Percentiles rank a stretch among this genome's conserved stretches.
phyloP scores from a whole-genome alignment of 1,284 basidiomycete genomes.

The Sporisorium scitamineum region DNA sequence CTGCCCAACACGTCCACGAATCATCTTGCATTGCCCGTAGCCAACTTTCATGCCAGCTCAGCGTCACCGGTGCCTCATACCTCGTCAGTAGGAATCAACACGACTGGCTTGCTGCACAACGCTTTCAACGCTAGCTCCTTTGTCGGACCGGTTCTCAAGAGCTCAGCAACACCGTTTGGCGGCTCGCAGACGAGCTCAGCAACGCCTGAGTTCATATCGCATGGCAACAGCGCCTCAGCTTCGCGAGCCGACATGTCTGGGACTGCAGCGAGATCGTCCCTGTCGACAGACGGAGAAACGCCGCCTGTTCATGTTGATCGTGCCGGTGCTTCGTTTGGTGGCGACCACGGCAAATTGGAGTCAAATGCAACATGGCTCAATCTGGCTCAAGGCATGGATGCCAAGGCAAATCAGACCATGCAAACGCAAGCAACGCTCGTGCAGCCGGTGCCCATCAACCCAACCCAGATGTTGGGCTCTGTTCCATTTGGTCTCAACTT shows the following conservation, averaged over 20 bases:
- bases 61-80: conserved; percentile 17
- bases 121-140: conserved; percentile 4
- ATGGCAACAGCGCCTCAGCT: conserved; percentile 4
- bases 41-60: conserved; percentile 22
- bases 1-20: neutral
- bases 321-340: neutral
- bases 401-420: neutral
- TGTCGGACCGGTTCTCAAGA: conserved; percentile 9
- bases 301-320: conserved; percentile 5
- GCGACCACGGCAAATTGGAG: neutral
- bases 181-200: conserved; percentile 29
- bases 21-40: conserved; percentile 19
- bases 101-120: neutral
- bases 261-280: conserved; percentile 22
- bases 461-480: conserved; percentile 18
- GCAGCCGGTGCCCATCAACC: conserved; percentile 29
- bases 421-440: conserved; percentile 9
- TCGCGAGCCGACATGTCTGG: neutral
- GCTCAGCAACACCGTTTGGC: conserved; percentile 14
- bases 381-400: neutral
- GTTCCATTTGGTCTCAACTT: conserved; percentile 27
- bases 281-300: conserved; percentile 43
- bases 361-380: conserved; percentile 11
- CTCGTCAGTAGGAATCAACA: neutral
- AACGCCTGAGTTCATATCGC: conserved; percentile 28